Evolutionary conservation across 106 monocot genomes (phyloP).

Genomic region (Allium fistulosum): DNA sequence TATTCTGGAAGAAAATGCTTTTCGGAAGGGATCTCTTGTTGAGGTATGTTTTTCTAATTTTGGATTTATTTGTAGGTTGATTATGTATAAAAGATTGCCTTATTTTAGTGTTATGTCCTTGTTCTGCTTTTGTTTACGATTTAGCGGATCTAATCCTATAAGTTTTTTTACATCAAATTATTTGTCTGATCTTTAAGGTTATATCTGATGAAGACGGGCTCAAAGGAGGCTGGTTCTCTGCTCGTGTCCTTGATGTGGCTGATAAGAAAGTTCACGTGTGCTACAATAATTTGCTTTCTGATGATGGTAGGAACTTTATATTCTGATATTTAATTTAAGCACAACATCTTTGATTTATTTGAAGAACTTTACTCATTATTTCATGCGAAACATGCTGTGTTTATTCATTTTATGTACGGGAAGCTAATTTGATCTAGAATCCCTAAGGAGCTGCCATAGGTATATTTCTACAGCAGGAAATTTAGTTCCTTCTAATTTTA

Average conservation of each 20-base stretch:
- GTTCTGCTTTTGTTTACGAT: not conserved
- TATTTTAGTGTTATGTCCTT: not conserved
- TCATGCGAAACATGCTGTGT: too few species aligned
- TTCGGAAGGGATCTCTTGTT: conserved; percentile 57
- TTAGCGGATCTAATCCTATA: not conserved
- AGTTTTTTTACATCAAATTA: not conserved
- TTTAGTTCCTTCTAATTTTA: too few species aligned
- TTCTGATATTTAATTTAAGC: too few species aligned
- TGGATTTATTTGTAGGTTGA: not conserved
- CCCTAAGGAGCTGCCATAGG: too few species aligned
- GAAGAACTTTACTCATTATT: too few species aligned
- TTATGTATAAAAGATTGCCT: not conserved
- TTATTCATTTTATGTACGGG: too few species aligned
- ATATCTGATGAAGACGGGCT: conserved; percentile 41
- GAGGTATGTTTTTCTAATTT: conserved; percentile 47
- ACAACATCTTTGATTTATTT: too few species aligned
- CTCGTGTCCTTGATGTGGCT: conserved; percentile 55
- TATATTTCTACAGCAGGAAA: too few species aligned
- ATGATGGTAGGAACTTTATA: conserved; percentile 38
- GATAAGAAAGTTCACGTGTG: conserved; percentile 56
- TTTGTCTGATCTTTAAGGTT: conserved; percentile 31
- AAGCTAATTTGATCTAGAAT: too few species aligned
- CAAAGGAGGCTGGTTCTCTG: conserved; percentile 77
- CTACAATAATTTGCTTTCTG: conserved; percentile 43
- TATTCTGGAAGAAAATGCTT: conserved; percentile 10